Percentiles rank a stretch among this genome's conserved stretches.
These are phyloP conservation scores for Ploettnerulaceae sp. DNA, from an alignment of 2,329 filamentous ascomycete species.

Conservation along the genomic window DNA sequence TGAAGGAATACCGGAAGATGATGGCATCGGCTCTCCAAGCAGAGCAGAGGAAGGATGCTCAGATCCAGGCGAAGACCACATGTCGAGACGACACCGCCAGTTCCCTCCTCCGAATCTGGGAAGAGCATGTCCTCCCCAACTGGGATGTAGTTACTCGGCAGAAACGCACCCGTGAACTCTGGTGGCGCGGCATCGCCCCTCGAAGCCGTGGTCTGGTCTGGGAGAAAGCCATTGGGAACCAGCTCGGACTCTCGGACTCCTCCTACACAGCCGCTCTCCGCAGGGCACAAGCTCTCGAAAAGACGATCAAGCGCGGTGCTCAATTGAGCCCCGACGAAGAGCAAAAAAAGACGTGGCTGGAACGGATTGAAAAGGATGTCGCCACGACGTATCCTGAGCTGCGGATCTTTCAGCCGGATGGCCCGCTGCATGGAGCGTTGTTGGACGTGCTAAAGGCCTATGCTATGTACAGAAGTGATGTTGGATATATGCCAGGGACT, in stretches of 20 bases:
- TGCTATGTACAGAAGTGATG: constrained; percentile 75
- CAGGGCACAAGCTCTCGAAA: constrained; percentile 59
- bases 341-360: constrained; percentile 55
- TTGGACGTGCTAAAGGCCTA: constrained; percentile 74
- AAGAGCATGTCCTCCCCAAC: constrained; percentile 68
- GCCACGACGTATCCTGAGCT: constrained; percentile 65
- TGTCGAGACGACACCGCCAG: constrained; percentile 51
- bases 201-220: constrained; percentile 49
- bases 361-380: constrained; percentile 60
- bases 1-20: constrained; percentile 82
- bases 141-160: constrained; percentile 69
- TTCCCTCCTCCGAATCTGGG: constrained; percentile 62
- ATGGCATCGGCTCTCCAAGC: constrained; percentile 60
- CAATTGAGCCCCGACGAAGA: constrained; percentile 44
- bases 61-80: constrained; percentile 46
- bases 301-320: constrained; percentile 30
- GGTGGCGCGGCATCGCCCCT: constrained; percentile 76
- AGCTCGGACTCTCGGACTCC: constrained; percentile 44
- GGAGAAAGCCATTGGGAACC: constrained; percentile 34
- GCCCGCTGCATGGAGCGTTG: constrained; percentile 61
- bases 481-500: constrained; percentile 70
- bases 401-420: constrained; percentile 54
- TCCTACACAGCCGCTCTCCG: constrained; percentile 68
- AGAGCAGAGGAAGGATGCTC: constrained; percentile 54
- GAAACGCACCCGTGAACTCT: constrained; percentile 67